Evolutionary conservation across 1,139 yeast species (phyloP).

Genomic region (Keqinozyma sinolaborantium): DNA sequence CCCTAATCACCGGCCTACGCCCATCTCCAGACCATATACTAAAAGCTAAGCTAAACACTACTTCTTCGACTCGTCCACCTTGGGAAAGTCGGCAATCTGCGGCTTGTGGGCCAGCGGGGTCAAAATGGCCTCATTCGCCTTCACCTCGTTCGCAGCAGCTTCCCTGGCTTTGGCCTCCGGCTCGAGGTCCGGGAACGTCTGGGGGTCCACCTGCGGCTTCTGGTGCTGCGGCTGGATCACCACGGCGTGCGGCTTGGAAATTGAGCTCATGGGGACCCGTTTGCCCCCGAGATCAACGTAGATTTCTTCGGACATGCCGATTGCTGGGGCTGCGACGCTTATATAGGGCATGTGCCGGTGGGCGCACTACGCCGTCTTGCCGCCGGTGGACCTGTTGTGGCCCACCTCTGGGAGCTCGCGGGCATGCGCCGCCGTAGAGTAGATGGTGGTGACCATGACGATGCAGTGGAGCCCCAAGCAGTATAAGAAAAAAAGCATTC

Average conservation of each 20-base stretch:
- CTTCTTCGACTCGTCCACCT: background rate
- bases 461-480: constrained; percentile 73
- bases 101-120: background rate
- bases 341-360: constrained; percentile 6
- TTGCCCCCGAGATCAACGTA: constrained; percentile 34
- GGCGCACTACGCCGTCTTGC: constrained; percentile 14
- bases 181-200: constrained; percentile 22
- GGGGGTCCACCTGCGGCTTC: constrained; percentile 24
- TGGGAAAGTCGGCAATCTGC: background rate
- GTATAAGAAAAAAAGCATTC: constrained; percentile 72
- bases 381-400: constrained; percentile 45
- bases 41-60: background rate
- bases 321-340: constrained; percentile 1
- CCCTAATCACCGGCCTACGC: too few relatives aligned
- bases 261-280: constrained; percentile 31
- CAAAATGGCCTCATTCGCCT: background rate
- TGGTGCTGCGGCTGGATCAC: constrained; percentile 20
- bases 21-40: background rate
- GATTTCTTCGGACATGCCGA: constrained; percentile 17
- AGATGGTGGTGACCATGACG: constrained; percentile 63
- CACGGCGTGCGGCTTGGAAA: constrained; percentile 42
- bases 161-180: constrained; percentile 28
- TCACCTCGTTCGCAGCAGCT: constrained; percentile 5
- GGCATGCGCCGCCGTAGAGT: constrained; percentile 50
- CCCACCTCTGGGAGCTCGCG: constrained; percentile 49